Conservation (phyloP, 208 protist species). For the Acanthamoeba polyphaga region DNA sequence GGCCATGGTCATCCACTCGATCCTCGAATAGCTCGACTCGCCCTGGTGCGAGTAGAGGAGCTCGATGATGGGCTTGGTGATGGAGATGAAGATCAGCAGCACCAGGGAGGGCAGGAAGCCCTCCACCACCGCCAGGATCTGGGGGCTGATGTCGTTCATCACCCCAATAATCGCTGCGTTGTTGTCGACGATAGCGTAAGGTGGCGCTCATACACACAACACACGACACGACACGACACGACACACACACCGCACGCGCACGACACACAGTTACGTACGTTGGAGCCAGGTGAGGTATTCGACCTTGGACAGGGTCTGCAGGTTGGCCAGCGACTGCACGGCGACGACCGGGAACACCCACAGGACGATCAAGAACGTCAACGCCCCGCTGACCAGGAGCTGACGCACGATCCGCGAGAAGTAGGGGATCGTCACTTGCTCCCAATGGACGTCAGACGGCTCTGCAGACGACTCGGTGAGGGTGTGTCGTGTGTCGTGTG, state of each 20-base stretch:
- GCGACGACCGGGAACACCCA: constrained; percentile 37
- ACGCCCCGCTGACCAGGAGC: neutral
- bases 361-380: constrained; percentile 35
- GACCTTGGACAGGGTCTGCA: neutral
- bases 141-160: constrained; percentile 34
- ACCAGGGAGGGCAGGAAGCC: constrained; percentile 53
- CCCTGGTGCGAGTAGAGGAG: constrained; percentile 26
- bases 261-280: neutral
- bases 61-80: constrained; percentile 66
- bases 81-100: constrained; percentile 54
- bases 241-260: neutral
- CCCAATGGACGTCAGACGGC: constrained; percentile 36
- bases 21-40: constrained; percentile 1
- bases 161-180: neutral
- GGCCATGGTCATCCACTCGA: constrained; percentile 60
- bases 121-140: neutral
- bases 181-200: neutral
- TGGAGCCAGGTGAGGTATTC: constrained; percentile 47
- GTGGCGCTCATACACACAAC: neutral
- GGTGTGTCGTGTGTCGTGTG: no score
- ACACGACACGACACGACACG: neutral
- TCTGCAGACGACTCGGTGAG: neutral
- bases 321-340: constrained; percentile 34
- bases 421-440: constrained; percentile 5
- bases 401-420: neutral